Conservation (phyloP, 805 yeast species). For the Scheffersomyces stipitis region DNA sequence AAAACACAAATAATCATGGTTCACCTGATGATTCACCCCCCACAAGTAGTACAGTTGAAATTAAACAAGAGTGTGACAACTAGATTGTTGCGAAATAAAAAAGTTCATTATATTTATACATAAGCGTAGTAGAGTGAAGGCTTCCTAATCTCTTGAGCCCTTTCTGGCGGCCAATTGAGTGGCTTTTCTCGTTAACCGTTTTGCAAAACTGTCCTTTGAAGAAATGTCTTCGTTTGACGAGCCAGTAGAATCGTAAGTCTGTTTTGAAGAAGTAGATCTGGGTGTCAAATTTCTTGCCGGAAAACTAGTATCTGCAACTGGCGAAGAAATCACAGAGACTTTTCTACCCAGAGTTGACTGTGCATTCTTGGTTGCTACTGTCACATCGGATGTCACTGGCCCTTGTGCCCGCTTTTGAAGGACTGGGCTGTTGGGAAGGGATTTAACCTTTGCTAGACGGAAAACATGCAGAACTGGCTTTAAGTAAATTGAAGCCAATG, state of each 20-base stretch:
- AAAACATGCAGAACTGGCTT: slow-evolving; percentile 84
- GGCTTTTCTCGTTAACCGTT: slow-evolving; percentile 35
- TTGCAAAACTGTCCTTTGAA: slow-evolving; percentile 28
- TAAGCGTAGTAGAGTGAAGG: no score
- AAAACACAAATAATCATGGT: not conserved
- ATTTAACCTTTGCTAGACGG: slow-evolving; percentile 55
- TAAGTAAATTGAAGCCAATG: slow-evolving; percentile 78
- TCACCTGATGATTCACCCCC: not conserved
- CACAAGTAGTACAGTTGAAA: slow-evolving; percentile 4
- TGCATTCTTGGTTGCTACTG: no score
- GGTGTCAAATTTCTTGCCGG: no score
- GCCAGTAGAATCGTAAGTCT: slow-evolving; percentile 20
- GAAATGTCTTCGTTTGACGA: slow-evolving; percentile 12
- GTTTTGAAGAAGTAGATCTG: no score
- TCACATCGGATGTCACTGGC: not conserved
- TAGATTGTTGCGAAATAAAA: no score
- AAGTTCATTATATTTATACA: no score
- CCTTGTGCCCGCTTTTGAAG: slow-evolving; percentile 21
- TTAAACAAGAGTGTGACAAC: no score
- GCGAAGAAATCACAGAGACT: no score
- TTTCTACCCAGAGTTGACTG: no score
- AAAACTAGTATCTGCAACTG: no score
- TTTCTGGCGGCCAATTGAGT: slow-evolving; percentile 24
- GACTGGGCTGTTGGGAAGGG: slow-evolving; percentile 48
- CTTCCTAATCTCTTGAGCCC: slow-evolving; percentile 7